Conservation (phyloP, 169 alveolate genomes). For the Cyclospora cayetanensis region DNA sequence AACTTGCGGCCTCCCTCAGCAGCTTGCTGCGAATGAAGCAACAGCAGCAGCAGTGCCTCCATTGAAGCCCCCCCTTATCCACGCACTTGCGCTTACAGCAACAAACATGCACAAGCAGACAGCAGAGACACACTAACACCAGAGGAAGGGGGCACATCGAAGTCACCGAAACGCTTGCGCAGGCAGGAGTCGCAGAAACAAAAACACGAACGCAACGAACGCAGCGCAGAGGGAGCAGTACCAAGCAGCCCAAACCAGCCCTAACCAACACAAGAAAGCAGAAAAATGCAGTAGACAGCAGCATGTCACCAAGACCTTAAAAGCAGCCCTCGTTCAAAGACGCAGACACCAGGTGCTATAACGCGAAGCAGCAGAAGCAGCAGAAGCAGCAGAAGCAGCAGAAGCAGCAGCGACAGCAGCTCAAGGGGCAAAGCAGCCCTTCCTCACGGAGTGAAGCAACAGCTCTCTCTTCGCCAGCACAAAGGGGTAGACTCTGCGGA, state of each 20-base stretch:
- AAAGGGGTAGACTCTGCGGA: not conserved
- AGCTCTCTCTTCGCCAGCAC: not conserved
- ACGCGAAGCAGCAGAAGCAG: not conserved
- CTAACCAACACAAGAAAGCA: not conserved
- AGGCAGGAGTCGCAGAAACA: not conserved
- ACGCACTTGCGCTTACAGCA: too few species aligned
- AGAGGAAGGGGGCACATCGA: too few species aligned
- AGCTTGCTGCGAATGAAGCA: not conserved
- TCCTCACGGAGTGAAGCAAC: not conserved
- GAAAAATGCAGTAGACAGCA: not conserved
- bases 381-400: not conserved
- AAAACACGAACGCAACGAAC: not conserved
- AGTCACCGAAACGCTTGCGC: too few species aligned
- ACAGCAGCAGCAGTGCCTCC: constrained; percentile 48
- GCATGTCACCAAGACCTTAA: too few species aligned
- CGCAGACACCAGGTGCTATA: too few species aligned
- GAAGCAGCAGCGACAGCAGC: not conserved
- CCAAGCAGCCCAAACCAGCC: too few species aligned
- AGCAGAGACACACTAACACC: too few species aligned
- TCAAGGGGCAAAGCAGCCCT: not conserved
- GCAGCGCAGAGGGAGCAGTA: too few species aligned
- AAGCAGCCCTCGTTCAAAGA: too few species aligned
- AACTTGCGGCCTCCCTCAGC: not conserved
- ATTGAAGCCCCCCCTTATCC: too few species aligned
- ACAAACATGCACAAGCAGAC: too few species aligned